phyloP scores from a whole-genome alignment of 2,329 filamentous ascomycete species.

The Cladosporium sp. region DNA sequence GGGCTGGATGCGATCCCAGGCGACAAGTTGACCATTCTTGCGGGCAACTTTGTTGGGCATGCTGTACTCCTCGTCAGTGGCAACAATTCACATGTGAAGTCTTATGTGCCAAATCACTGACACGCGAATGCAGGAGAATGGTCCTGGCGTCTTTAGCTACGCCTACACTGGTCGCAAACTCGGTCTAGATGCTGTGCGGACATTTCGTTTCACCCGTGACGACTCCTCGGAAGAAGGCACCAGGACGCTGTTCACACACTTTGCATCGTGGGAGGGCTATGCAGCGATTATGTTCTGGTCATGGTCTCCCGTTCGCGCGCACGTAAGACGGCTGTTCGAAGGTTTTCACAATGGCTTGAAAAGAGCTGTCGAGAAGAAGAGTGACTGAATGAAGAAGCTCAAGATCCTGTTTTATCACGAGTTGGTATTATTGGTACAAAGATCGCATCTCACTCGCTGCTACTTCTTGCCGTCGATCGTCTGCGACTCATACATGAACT shows the following conservation, averaged over 20 bases:
- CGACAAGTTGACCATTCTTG: neutral
- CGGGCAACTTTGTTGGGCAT: conserved; percentile 1
- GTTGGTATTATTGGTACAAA: conserved; percentile 12
- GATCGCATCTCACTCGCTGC: neutral
- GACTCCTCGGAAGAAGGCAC: neutral
- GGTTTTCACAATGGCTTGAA: conserved; percentile 1
- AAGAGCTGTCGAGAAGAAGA: conserved; percentile 1
- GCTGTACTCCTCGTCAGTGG: neutral
- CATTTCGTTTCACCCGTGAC: neutral
- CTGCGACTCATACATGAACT: conserved; percentile 2
- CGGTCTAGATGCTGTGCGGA: conserved; percentile 2
- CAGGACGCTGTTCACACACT: neutral
- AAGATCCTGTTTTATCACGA: neutral
- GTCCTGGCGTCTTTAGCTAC: neutral
- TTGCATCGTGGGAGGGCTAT: neutral
- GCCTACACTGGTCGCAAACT: neutral
- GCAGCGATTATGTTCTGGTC: neutral
- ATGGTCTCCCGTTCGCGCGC: neutral
- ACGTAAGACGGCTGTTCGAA: neutral
- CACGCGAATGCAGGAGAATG: neutral
- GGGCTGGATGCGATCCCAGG: neutral
- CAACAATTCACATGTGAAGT: neutral
- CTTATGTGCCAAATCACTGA: neutral
- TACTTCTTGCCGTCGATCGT: neutral
- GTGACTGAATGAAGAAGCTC: neutral